phyloP scores from a whole-genome alignment of 1,284 basidiomycete genomes.

The Thelephora terrestris region DNA sequence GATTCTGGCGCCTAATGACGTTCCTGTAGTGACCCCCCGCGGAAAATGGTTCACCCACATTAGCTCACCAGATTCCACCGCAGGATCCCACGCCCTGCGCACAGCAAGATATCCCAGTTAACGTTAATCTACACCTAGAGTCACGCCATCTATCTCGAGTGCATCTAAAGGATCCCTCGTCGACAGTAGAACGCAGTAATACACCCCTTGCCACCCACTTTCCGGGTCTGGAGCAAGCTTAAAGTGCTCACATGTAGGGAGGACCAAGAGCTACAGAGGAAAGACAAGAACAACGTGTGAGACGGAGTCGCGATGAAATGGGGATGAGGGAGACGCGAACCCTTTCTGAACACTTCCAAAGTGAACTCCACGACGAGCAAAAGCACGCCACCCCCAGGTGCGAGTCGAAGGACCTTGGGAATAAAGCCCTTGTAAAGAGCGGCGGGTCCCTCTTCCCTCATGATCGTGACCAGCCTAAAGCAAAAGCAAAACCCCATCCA shows the following conservation, averaged over 20 bases:
- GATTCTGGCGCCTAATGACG: too few relatives aligned
- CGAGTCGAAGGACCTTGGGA: conserved; percentile 77
- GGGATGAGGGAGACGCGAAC: conserved; percentile 29
- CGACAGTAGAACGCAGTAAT: too few relatives aligned
- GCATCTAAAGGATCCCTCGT: too few relatives aligned
- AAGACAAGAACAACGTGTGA: background rate
- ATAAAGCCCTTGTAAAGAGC: conserved; percentile 95
- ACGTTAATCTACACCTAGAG: too few relatives aligned
- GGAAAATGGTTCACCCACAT: too few relatives aligned
- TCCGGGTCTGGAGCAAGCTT: background rate
- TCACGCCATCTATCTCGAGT: too few relatives aligned
- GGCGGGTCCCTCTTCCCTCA: conserved; percentile 80
- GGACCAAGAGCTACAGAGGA: conserved; percentile 14
- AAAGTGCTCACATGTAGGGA: conserved; percentile 15
- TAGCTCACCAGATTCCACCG: too few relatives aligned
- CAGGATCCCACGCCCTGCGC: too few relatives aligned
- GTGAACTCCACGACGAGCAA: conserved; percentile 88
- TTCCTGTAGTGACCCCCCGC: too few relatives aligned
- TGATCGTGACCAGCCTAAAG: conserved; percentile 59
- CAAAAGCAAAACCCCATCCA: too few relatives aligned
- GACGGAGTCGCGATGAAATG: background rate
- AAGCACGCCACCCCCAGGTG: conserved; percentile 92
- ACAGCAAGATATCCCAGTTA: too few relatives aligned
- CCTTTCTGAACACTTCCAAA: conserved; percentile 61
- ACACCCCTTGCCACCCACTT: too few relatives aligned